Percentiles rank a stretch among this genome's conserved stretches.
Evolutionary conservation across 768 basidiomycete genomes (phyloP).

Genomic region (Suillus occidentalis): DNA sequence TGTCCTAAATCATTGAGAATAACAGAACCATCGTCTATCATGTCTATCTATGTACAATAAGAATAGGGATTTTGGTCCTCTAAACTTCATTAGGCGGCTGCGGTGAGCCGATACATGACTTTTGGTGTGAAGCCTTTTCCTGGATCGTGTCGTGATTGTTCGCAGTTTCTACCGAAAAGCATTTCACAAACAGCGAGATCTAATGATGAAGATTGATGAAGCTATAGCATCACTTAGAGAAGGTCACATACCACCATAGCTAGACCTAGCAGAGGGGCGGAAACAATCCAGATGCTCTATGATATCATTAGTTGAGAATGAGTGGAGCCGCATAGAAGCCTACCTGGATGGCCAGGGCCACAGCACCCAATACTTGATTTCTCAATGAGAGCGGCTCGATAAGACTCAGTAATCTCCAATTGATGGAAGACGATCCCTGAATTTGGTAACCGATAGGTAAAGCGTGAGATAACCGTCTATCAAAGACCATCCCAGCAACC

Average conservation of each 20-base stretch:
- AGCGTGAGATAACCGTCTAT: slow-evolving; percentile 46
- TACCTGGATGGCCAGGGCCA: slow-evolving; percentile 68
- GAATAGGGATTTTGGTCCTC: slow-evolving; percentile 15
- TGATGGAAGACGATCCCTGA: slow-evolving; percentile 45
- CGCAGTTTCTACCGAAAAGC: slow-evolving; percentile 22
- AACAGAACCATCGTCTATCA: neutral
- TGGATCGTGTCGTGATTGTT: slow-evolving; percentile 13
- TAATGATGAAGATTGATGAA: slow-evolving; percentile 12
- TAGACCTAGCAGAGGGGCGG: slow-evolving; percentile 64
- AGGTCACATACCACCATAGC: slow-evolving; percentile 55
- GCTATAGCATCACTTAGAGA: neutral
- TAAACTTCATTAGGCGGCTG: slow-evolving; percentile 18
- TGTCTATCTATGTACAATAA: slow-evolving; percentile 16
- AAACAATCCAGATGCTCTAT: slow-evolving; percentile 74
- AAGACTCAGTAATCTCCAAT: slow-evolving; percentile 51
- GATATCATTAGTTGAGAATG: slow-evolving; percentile 16
- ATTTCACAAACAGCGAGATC: slow-evolving; percentile 32
- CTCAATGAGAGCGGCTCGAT: slow-evolving; percentile 49
- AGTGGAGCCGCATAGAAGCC: slow-evolving; percentile 16
- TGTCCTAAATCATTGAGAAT: neutral
- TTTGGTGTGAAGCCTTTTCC: slow-evolving; percentile 20
- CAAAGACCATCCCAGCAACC: slow-evolving; percentile 73
- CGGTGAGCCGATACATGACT: slow-evolving; percentile 10
- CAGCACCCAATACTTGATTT: slow-evolving; percentile 46
- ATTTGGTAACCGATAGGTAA: slow-evolving; percentile 50